Evolutionary conservation across 305 asterid species (phyloP).

Genomic region (Ruellia speciosa): DNA sequence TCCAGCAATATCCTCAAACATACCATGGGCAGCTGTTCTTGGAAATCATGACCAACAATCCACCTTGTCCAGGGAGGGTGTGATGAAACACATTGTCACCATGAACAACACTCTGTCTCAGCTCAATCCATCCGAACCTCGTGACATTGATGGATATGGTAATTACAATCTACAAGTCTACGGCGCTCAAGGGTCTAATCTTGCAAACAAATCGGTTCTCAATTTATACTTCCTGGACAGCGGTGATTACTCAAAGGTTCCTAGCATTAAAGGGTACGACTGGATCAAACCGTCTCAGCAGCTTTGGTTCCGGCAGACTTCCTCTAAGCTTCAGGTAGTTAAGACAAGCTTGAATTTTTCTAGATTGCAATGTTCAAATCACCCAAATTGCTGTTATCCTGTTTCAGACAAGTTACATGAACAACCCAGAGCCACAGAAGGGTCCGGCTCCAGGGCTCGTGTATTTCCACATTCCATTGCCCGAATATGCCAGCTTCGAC

Average conservation of each 20-base stretch:
- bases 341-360: too few relatives aligned
- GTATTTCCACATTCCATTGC: constrained; percentile 91
- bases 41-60: constrained; percentile 97
- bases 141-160: constrained; percentile 71
- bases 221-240: constrained; percentile 84
- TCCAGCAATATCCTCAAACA: constrained; percentile 59
- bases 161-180: constrained; percentile 84
- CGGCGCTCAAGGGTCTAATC: constrained; percentile 47
- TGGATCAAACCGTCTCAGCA: constrained; percentile 95
- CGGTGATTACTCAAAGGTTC: constrained; percentile 83
- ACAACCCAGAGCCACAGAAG: constrained; percentile 53
- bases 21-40: constrained; percentile 93
- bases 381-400: background rate
- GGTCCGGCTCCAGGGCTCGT: constrained; percentile 74
- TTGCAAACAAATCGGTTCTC: constrained; percentile 63
- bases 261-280: constrained; percentile 76
- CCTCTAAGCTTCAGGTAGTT: constrained; percentile 63
- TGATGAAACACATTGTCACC: constrained; percentile 62
- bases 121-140: constrained; percentile 51
- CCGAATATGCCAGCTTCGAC: constrained; percentile 71
- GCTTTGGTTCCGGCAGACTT: constrained; percentile 73
- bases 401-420: constrained; percentile 52
- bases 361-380: background rate
- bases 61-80: constrained; percentile 61
- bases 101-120: constrained; percentile 71